phyloP scores from a whole-genome alignment of 805 yeast genomes.

The Isabelozyma gotoi region DNA sequence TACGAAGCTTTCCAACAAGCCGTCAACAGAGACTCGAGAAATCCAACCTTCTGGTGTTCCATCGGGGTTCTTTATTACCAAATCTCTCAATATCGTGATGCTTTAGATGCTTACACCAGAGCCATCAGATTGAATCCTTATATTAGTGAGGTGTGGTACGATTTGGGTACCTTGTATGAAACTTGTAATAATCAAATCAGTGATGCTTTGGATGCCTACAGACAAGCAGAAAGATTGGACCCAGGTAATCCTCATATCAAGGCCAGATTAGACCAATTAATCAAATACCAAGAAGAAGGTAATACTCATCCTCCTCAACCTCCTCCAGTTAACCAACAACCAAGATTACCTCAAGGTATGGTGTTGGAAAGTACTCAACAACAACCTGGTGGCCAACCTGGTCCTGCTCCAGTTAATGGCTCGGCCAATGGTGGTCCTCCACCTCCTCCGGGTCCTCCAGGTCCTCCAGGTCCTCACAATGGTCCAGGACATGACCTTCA shows the following conservation, averaged over 20 bases:
- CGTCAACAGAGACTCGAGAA: slow-evolving; percentile 92
- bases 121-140: slow-evolving; percentile 96
- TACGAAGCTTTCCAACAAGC: slow-evolving; percentile 99
- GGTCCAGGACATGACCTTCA: not conserved
- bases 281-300: slow-evolving; percentile 69
- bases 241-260: slow-evolving; percentile 94
- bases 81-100: slow-evolving; percentile 93
- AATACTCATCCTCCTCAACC: slow-evolving; percentile 64
- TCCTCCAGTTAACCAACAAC: slow-evolving; percentile 65
- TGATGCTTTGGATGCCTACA: slow-evolving; percentile 96
- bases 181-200: slow-evolving; percentile 94
- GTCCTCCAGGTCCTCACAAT: slow-evolving; percentile 10
- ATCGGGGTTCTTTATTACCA: slow-evolving; percentile 96
- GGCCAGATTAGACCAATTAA: slow-evolving; percentile 84
- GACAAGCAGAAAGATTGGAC: slow-evolving; percentile 92
- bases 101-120: slow-evolving; percentile 94
- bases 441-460: slow-evolving; percentile 6
- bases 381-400: slow-evolving; percentile 14
- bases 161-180: slow-evolving; percentile 93
- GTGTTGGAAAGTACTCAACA: slow-evolving; percentile 48
- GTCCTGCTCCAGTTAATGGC: slow-evolving; percentile 14
- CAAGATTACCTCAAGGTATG: slow-evolving; percentile 62
- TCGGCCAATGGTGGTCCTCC: slow-evolving; percentile 3
- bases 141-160: slow-evolving; percentile 98
- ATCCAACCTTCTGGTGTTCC: slow-evolving; percentile 97